Percentiles rank a stretch among this genome's conserved stretches.
These are phyloP conservation scores for Brassica incana DNA, from an alignment of 345 rosid species.

Conservation along the genomic window DNA sequence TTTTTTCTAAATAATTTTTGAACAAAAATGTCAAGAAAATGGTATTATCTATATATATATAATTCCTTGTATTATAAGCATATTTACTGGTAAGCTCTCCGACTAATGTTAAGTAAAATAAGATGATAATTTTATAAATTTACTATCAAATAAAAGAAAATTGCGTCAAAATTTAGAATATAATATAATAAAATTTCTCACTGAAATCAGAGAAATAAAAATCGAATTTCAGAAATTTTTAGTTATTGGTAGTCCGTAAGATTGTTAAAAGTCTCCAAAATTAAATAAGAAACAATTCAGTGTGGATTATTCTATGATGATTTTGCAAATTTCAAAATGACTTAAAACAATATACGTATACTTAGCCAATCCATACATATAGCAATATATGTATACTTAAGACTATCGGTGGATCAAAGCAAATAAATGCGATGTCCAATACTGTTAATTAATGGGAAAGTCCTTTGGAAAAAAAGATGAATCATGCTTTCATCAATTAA, in stretches of 20 bases:
- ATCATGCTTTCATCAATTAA: not conserved
- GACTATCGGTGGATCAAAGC: not conserved
- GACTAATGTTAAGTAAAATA: not conserved
- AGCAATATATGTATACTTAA: not conserved
- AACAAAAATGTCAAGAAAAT: not conserved
- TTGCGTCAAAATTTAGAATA: not conserved
- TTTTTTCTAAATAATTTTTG: not conserved
- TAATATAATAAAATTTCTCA: not conserved
- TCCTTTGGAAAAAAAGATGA: not conserved
- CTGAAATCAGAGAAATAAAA: not conserved
- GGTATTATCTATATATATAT: not conserved
- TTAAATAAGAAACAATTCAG: not conserved
- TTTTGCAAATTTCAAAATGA: not conserved
- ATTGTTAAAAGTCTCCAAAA: not conserved
- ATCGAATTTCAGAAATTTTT: not conserved
- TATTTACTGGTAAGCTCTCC: not conserved
- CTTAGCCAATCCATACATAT: not conserved
- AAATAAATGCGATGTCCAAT: not conserved
- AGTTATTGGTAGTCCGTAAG: not conserved
- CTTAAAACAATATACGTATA: not conserved
- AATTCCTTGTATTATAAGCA: not conserved
- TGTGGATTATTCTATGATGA: too few species aligned
- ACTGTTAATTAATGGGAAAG: not conserved
- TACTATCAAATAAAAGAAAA: not conserved
- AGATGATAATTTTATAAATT: not conserved